Conservation (phyloP, 2,329 filamentous ascomycete genomes). For the Cylindrodendrum hubeiense region DNA sequence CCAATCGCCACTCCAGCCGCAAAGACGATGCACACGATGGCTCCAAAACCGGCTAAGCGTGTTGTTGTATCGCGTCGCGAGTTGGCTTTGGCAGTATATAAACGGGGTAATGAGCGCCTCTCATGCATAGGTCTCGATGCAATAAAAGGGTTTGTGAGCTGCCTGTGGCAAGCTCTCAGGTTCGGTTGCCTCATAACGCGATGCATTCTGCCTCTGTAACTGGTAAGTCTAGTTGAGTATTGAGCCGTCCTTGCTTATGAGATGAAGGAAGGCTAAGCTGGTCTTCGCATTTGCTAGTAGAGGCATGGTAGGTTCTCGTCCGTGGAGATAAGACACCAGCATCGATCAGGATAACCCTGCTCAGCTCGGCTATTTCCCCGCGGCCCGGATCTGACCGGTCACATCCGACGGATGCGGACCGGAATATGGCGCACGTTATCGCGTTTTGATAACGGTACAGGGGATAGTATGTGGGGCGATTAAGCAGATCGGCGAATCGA, state of each 20-base stretch:
- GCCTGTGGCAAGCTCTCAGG: background rate
- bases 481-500: too few relatives aligned
- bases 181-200: background rate
- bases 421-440: too few relatives aligned
- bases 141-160: background rate
- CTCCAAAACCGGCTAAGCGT: background rate
- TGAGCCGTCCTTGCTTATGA: background rate
- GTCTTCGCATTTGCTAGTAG: background rate
- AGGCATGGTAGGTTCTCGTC: too few relatives aligned
- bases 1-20: slow-evolving; percentile 6
- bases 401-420: too few relatives aligned
- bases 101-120: background rate
- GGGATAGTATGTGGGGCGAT: too few relatives aligned
- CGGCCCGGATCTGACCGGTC: too few relatives aligned
- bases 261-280: background rate
- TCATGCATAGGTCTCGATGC: background rate
- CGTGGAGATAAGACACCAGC: too few relatives aligned
- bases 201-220: background rate
- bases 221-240: background rate
- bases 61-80: background rate
- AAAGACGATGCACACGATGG: background rate
- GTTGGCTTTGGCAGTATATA: background rate
- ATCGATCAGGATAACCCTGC: too few relatives aligned
- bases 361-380: too few relatives aligned
- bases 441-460: too few relatives aligned